These are phyloP conservation scores for Melampsora larici-populina DNA, from an alignment of 1,284 basidiomycete species.

Conservation along the genomic window DNA sequence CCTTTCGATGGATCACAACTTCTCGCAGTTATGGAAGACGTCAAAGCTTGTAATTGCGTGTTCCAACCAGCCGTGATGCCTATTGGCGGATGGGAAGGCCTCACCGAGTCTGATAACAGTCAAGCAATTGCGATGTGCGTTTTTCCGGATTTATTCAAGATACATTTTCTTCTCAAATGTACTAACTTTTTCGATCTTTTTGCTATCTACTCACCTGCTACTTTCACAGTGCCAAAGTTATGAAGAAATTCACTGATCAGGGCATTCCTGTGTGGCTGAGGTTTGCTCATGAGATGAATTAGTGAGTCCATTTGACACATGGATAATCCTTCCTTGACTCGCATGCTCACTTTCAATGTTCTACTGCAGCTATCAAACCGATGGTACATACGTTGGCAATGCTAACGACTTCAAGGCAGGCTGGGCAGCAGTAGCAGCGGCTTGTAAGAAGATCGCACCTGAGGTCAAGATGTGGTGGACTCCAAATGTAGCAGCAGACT, in stretches of 20 bases:
- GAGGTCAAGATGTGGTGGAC: conserved; percentile 52
- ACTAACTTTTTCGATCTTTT: neutral
- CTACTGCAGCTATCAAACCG: conserved; percentile 35
- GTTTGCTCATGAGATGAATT: conserved; percentile 53
- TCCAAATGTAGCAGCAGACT: conserved; percentile 48
- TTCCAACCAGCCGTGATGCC: conserved; percentile 53
- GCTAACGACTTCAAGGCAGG: conserved; percentile 53
- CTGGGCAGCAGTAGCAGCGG: conserved; percentile 52
- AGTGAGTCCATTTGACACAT: conserved; percentile 44
- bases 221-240: conserved; percentile 47
- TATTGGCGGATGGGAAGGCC: conserved; percentile 47
- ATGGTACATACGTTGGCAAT: conserved; percentile 50
- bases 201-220: neutral
- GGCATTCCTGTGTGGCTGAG: conserved; percentile 54
- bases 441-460: conserved; percentile 50
- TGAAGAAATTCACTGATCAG: conserved; percentile 55
- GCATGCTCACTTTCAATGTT: neutral
- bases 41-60: conserved; percentile 52
- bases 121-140: conserved; percentile 48
- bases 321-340: neutral
- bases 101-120: conserved; percentile 49
- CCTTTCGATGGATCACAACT: conserved; percentile 53
- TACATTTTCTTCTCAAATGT: too few species aligned
- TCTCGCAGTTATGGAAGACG: conserved; percentile 50
- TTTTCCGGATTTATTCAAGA: neutral